Evolutionary conservation across 1,284 basidiomycete species (phyloP).

Genomic region (Limonomyces culmigenus): DNA sequence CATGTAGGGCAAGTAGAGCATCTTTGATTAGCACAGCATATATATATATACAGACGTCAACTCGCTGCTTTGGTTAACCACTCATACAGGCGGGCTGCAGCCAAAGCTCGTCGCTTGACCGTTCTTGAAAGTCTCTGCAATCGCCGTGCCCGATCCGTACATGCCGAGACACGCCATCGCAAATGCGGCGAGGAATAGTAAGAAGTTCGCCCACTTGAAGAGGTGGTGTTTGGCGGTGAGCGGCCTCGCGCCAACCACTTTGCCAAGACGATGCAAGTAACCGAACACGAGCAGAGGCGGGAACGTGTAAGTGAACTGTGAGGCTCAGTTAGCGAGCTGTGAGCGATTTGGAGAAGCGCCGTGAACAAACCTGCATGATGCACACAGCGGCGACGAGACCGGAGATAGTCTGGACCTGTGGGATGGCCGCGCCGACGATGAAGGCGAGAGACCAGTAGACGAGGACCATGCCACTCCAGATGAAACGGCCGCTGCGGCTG

Average conservation of each 20-base stretch:
- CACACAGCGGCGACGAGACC: constrained; percentile 22
- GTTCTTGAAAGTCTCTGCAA: constrained; percentile 18
- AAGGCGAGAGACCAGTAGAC: constrained; percentile 38
- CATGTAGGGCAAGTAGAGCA: not conserved
- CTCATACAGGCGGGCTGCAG: constrained; percentile 25
- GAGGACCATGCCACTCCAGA: constrained; percentile 27
- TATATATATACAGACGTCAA: not conserved
- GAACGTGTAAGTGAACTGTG: constrained; percentile 26
- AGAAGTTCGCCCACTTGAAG: constrained; percentile 25
- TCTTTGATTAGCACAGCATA: not conserved
- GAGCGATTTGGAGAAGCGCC: too few species aligned
- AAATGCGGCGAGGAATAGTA: constrained; percentile 18
- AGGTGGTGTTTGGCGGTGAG: not conserved
- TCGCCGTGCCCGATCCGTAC: constrained; percentile 26
- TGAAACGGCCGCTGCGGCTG: constrained; percentile 22
- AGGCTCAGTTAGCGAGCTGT: too few species aligned
- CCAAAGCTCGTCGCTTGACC: constrained; percentile 29
- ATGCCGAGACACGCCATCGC: constrained; percentile 29
- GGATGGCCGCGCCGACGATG: constrained; percentile 39
- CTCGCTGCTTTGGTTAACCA: constrained; percentile 6
- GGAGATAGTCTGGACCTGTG: constrained; percentile 22
- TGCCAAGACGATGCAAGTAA: constrained; percentile 12
- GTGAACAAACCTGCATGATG: too few species aligned
- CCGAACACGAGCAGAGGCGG: constrained; percentile 16
- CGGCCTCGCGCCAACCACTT: constrained; percentile 2